phyloP scores from a whole-genome alignment of 2,329 filamentous ascomycete species.

The Albifimbria verrucaria region DNA sequence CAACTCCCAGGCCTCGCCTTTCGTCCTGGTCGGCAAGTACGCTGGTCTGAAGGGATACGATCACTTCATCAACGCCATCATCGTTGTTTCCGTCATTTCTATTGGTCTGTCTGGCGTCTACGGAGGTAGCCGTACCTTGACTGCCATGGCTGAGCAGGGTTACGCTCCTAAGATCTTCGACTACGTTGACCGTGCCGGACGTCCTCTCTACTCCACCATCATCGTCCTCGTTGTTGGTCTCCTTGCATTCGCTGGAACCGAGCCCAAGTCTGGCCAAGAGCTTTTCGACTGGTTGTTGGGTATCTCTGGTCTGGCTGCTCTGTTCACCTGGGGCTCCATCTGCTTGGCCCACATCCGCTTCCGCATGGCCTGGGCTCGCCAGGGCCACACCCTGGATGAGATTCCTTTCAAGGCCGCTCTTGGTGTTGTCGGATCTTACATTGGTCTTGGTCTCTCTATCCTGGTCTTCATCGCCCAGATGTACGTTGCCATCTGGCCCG shows the following conservation, averaged over 20 bases:
- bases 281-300: slow-evolving; percentile 65
- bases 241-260: slow-evolving; percentile 45
- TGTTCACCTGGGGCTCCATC: slow-evolving; percentile 66
- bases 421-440: slow-evolving; percentile 59
- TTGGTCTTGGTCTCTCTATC: slow-evolving; percentile 56
- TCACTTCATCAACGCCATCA: slow-evolving; percentile 51
- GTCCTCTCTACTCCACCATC: slow-evolving; percentile 44
- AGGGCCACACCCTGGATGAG: slow-evolving; percentile 60
- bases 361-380: slow-evolving; percentile 54
- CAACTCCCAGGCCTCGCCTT: slow-evolving; percentile 40
- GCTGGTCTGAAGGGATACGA: slow-evolving; percentile 45
- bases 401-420: slow-evolving; percentile 60
- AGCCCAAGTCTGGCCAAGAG: slow-evolving; percentile 37
- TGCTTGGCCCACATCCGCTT: slow-evolving; percentile 66
- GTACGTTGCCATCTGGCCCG: slow-evolving; percentile 44
- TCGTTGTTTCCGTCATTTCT: slow-evolving; percentile 51
- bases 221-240: slow-evolving; percentile 43
- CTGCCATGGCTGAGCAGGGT: slow-evolving; percentile 53
- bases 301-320: slow-evolving; percentile 58
- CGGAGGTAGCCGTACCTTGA: slow-evolving; percentile 52
- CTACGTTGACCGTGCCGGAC: slow-evolving; percentile 52
- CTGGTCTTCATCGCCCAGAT: slow-evolving; percentile 51
- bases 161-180: slow-evolving; percentile 51
- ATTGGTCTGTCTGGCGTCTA: slow-evolving; percentile 54
- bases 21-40: slow-evolving; percentile 47